Base-by-base conservation (phyloP, 306 rosid genomes). In the Cucumis melo region DNA sequence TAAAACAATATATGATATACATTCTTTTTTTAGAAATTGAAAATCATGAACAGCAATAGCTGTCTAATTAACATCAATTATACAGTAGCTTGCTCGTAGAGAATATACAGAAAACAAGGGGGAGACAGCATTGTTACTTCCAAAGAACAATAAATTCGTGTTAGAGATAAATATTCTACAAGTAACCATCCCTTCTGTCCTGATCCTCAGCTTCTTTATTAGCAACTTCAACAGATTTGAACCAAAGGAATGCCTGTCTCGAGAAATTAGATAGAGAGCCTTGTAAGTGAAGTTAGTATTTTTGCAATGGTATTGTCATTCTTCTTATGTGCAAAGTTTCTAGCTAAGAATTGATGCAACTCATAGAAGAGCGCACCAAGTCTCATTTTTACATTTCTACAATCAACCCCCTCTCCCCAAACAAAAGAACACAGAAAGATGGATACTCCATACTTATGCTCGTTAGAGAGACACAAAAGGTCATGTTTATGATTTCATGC, bases 181-280 rank as follows among this genome's bases (percentile, higher is more conserved):
- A 61, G 82, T 83, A 95, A 56, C 99, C 99, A 83, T 95, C 99
- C 84, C 81, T 92, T 87, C 78, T 89, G 82, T 95, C 99, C 76
- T 95, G 99, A 50, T 95, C 99, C 66, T 95, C 99, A 0, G 99
- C 99, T 80, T 95, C 98, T 85, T 88, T 92, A 80, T 95, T 95
- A 70, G 99, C 99, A 55, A 83, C 87, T 83, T 90, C 86, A 79
- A 94, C 97, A 0, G 99, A 90, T 84, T 87, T 92, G 84, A 84
- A 89, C 99, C 99, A 95, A 34, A 95, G 80, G 54, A 86, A 90
- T n/a, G 86, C 96, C 99, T 95, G 86, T 77, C 32, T 53, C 62
- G 7, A 73, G 6, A 55, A 73, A 53, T 51, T 51, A 48, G 42
- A 50, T 8, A 73, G 24, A 48, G 44, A 50, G 16, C 9, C 60